Base-by-base conservation (phyloP, 1,284 basidiomycete species). In the Nidula niveotomentosa region DNA sequence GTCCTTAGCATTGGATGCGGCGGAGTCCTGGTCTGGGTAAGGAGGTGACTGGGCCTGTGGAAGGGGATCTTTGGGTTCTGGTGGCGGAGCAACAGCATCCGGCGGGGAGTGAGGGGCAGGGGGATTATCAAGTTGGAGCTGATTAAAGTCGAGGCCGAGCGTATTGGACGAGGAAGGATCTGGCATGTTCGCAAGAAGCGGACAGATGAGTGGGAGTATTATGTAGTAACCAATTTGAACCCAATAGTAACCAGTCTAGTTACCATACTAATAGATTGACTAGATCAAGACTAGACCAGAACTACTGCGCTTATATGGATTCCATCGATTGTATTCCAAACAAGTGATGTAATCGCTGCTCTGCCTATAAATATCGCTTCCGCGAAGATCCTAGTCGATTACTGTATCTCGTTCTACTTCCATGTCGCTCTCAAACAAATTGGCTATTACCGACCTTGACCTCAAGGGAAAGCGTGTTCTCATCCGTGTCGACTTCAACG, bases 401-500 rank as follows among this genome's bases (percentile, higher is more conserved):
- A n/a, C n/a, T n/a, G n/a, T n/a, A n/a, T n/a, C n/a, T n/a, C n/a
- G n/a, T n/a, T n/a, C n/a, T n/a, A n/a, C n/a, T 65, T 81, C 74
- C 73, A 98, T 97, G 96, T 98, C 96, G 62, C 91, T 98, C 74
- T 90, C 96, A 41, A 94, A 89, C 79, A 98, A 96, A 74, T 85
- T 96, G 64, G 83, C 90, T 62, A 94, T 99, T 77, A 92, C 88
- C 62, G 96, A 98, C 77, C 80, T 96, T 69, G 86, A 91, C 66
- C 88, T 98, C 79, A 87, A 86, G 68, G 91, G 80, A 71, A 95
- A 93, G 76, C 91, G 92, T 63, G 95, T 98, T 68, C 89, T 98
- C 66, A 94, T 97, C 71, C 91, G 94, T 62, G 93, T 98, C 65
- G 97, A 99, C 84, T 99, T 99, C 80, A 99, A 99, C 77, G 96